Percentiles rank a stretch among this genome's conserved stretches.
These are phyloP conservation scores for Fusarium sterilihyphosum DNA, from an alignment of 2,329 filamentous ascomycete species.

Conservation along the genomic window DNA sequence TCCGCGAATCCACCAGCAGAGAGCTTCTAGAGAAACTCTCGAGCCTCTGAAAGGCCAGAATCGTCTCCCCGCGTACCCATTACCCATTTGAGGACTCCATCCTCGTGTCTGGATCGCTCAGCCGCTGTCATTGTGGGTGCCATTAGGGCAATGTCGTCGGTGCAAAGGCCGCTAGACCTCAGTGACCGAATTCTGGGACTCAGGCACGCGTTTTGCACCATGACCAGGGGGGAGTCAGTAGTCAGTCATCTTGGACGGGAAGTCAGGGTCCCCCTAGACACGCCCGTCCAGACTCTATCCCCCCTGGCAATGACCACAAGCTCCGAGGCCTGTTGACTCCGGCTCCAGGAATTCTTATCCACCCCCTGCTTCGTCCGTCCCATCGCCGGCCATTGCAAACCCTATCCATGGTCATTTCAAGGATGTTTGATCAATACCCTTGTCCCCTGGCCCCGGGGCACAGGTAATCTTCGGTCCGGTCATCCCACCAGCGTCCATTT, in stretches of 20 bases:
- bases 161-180: conserved; percentile 45
- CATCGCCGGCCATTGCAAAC: conserved; percentile 27
- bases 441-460: conserved; percentile 35
- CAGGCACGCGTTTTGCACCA: conserved; percentile 41
- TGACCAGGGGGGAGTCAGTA: conserved; percentile 4
- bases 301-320: conserved; percentile 24
- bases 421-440: conserved; percentile 28
- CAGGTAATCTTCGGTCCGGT: conserved; percentile 41
- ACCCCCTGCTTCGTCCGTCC: conserved; percentile 30
- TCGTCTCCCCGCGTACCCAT: conserved; percentile 34
- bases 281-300: conserved; percentile 23
- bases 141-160: conserved; percentile 42
- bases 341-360: conserved; percentile 43
- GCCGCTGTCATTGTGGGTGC: conserved; percentile 45
- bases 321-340: conserved; percentile 17
- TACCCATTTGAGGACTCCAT: conserved; percentile 24
- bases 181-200: conserved; percentile 46
- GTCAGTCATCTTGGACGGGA: conserved; percentile 23
- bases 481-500: conserved; percentile 30
- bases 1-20: conserved; percentile 39
- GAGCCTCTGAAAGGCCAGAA: conserved; percentile 33
- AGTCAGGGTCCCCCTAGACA: conserved; percentile 34
- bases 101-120: conserved; percentile 43
- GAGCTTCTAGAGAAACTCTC: background rate
- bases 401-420: conserved; percentile 37